Evolutionary conservation across 768 basidiomycete species (phyloP), one percentile per base, ranked within the genome.

Genomic region (Paxillus involutus): DNA sequence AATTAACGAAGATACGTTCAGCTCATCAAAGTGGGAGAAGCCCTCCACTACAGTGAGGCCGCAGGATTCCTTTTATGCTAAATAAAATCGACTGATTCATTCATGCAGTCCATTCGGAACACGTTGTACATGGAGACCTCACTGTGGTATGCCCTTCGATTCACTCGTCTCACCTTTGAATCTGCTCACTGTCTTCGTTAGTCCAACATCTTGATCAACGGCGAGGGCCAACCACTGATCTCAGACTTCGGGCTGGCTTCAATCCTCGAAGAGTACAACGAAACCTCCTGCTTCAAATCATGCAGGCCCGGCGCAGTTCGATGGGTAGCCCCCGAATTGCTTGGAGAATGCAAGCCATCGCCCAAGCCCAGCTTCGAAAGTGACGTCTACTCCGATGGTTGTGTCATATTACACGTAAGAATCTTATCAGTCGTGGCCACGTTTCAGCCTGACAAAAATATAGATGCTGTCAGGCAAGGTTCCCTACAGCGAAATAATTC

Each of bases 201-300:
- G 56, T 57, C 56, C 43, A 57, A 50, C 39, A 41, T 57, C 33
- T 41, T 57, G 6, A 55, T 57, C 30, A 8, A 55, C 12, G 16
- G 3, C 17, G 29, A n/a, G 13, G 56, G 48, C 19, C 43, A 55
- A 37, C 47, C 47, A 1, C 32, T 49, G 7, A 41, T 57, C 7
- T 32, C 72, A 41, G 78, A 79, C 51, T 79, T 78, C 52, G 77
- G 77, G 1, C 61, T 79, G 6, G 77, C 76, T 16, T 72, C 59
- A 21, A 69, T 78, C 50, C 63, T 71, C n/a, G 61, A 63, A 14
- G 72, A 76, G 52, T 63, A 73, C 54, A 63, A 70, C 29, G 60
- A 66, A 19, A 51, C 61, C 10, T 61, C 62, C 29, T 68, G 60
- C 33, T 63, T 46, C 30, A 50, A 40, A 12, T 55, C 56, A 6